phyloP scores from a whole-genome alignment of 169 alveolate species.

The Plasmodium malariae region DNA sequence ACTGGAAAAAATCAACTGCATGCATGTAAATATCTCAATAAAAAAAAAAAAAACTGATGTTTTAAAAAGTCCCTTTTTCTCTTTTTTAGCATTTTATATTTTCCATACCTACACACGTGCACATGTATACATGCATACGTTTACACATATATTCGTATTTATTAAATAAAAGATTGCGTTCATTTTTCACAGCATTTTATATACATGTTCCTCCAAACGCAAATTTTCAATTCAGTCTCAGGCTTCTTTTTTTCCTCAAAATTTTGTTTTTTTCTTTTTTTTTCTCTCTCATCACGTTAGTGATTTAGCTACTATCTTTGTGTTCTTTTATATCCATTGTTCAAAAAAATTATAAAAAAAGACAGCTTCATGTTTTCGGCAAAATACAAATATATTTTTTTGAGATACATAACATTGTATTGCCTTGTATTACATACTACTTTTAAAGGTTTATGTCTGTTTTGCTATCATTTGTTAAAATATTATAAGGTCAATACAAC shows the following conservation, averaged over 20 bases:
- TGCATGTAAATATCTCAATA: conserved; percentile 35
- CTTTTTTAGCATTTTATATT: conserved; percentile 6
- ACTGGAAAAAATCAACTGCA: conserved; percentile 24
- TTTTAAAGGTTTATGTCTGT: background rate
- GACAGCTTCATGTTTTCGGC: background rate
- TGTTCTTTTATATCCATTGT: background rate
- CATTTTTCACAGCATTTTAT: background rate
- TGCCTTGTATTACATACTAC: no score
- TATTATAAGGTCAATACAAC: no score
- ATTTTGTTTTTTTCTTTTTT: conserved; percentile 7
- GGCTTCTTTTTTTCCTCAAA: background rate
- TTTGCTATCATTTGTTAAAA: no score
- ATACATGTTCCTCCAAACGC: background rate
- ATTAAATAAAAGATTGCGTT: background rate
- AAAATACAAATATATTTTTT: no score
- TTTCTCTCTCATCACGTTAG: background rate
- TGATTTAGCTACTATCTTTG: background rate
- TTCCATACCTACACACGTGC: background rate
- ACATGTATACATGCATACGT: background rate
- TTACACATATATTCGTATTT: background rate
- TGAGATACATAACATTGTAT: background rate
- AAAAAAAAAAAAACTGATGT: no score
- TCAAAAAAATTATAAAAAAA: background rate
- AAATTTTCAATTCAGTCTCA: background rate
- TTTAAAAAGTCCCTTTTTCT: background rate